These are phyloP conservation scores for Singerocomus rubriflavus DNA, from an alignment of 1,284 basidiomycete genomes.

Conservation along the genomic window DNA sequence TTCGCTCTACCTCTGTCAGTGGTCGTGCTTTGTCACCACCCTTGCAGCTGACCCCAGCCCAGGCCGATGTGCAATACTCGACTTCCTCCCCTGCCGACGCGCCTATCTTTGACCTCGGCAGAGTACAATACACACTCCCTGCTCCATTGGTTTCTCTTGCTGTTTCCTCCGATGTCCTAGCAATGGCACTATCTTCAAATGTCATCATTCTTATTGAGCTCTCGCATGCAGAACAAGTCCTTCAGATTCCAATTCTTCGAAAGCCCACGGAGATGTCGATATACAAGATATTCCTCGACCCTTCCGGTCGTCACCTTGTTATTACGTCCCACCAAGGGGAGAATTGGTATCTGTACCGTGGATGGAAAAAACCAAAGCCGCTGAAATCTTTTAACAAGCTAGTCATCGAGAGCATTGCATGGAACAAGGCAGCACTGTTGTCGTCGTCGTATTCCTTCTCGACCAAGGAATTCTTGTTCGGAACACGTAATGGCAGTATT, in stretches of 20 bases:
- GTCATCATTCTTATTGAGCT: constrained; percentile 82
- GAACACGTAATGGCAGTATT: constrained; percentile 79
- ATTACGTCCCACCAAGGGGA: constrained; percentile 87
- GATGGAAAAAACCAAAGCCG: constrained; percentile 76
- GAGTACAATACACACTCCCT: constrained; percentile 86
- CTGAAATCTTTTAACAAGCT: constrained; percentile 80
- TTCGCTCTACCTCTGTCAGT: constrained; percentile 38
- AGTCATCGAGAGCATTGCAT: constrained; percentile 89
- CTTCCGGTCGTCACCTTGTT: constrained; percentile 87
- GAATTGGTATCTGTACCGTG: constrained; percentile 87
- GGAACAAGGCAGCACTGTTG: constrained; percentile 79
- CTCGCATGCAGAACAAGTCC: constrained; percentile 75
- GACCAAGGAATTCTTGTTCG: constrained; percentile 87
- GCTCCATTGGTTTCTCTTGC: constrained; percentile 77
- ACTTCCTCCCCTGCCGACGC: constrained; percentile 36
- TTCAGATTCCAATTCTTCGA: constrained; percentile 72
- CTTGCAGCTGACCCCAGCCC: constrained; percentile 17
- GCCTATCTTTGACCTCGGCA: constrained; percentile 80
- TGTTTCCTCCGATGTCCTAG: constrained; percentile 83
- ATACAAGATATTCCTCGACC: constrained; percentile 85
- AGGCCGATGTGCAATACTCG: constrained; percentile 41
- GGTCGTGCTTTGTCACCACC: constrained; percentile 3
- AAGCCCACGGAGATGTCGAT: constrained; percentile 70
- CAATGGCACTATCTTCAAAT: constrained; percentile 80
- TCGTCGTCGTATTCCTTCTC: constrained; percentile 64